Conservation (phyloP, 2,329 filamentous ascomycete genomes). For the Thielaviopsis musarum region DNA sequence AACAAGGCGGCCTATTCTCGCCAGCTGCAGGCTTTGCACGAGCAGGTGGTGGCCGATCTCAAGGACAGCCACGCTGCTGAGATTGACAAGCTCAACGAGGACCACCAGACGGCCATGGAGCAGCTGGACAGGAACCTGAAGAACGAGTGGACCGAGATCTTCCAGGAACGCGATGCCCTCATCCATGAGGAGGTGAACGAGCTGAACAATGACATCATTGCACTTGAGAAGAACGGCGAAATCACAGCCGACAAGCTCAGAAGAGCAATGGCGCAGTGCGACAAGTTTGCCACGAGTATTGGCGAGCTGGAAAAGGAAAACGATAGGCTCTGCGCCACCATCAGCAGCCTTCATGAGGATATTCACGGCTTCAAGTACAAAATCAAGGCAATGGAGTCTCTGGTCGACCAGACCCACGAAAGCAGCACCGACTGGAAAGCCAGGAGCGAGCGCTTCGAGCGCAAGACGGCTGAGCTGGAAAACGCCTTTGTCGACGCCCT, state of each 20-base stretch:
- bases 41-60: background rate
- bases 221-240: too few species aligned
- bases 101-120: background rate
- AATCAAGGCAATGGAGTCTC: background rate
- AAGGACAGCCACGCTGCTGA: too few species aligned
- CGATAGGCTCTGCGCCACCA: background rate
- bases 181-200: background rate
- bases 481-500: background rate
- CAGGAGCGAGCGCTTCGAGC: background rate
- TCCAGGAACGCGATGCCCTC: background rate
- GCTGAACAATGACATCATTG: background rate
- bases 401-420: background rate
- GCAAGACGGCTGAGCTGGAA: background rate
- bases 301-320: background rate
- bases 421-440: background rate
- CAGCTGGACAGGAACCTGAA: background rate
- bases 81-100: background rate
- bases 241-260: too few species aligned
- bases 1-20: background rate
- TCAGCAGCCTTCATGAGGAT: too few species aligned
- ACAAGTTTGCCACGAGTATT: too few species aligned
- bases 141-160: background rate
- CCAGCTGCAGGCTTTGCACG: background rate
- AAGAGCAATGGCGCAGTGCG: too few species aligned
- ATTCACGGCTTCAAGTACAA: background rate